Evolutionary conservation across 2,329 filamentous ascomycete species (phyloP).

Genomic region (Blumeriella jaapii): DNA sequence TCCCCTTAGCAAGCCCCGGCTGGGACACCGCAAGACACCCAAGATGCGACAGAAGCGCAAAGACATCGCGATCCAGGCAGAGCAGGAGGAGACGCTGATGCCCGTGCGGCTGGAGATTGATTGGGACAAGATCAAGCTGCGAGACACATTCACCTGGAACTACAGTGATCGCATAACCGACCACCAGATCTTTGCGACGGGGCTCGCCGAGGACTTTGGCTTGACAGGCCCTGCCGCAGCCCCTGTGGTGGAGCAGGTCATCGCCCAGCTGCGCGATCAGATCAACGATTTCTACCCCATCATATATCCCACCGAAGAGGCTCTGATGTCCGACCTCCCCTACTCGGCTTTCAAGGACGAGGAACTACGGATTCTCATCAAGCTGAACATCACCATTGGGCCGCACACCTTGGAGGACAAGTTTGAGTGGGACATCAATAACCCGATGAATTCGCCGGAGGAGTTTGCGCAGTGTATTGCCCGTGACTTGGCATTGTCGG

Average conservation of each 20-base stretch:
- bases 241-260: constrained; percentile 48
- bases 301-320: constrained; percentile 78
- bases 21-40: constrained; percentile 64
- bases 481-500: constrained; percentile 77
- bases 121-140: constrained; percentile 86
- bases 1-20: constrained; percentile 62
- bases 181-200: constrained; percentile 73
- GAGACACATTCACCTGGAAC: constrained; percentile 98
- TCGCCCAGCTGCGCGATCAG: constrained; percentile 72
- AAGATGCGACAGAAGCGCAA: constrained; percentile 65
- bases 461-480: constrained; percentile 88
- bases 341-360: constrained; percentile 97
- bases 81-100: constrained; percentile 83
- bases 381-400: constrained; percentile 95
- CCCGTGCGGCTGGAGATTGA: constrained; percentile 89
- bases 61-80: constrained; percentile 74
- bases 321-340: constrained; percentile 77
- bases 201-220: constrained; percentile 85
- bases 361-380: constrained; percentile 93
- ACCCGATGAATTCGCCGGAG: constrained; percentile 84
- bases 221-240: constrained; percentile 59
- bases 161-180: constrained; percentile 78
- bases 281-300: constrained; percentile 89
- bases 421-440: constrained; percentile 99
- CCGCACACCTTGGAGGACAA: constrained; percentile 90